Evolutionary conservation across 108 stramenopile species (phyloP).

Genomic region (Bacterosira constricta): DNA sequence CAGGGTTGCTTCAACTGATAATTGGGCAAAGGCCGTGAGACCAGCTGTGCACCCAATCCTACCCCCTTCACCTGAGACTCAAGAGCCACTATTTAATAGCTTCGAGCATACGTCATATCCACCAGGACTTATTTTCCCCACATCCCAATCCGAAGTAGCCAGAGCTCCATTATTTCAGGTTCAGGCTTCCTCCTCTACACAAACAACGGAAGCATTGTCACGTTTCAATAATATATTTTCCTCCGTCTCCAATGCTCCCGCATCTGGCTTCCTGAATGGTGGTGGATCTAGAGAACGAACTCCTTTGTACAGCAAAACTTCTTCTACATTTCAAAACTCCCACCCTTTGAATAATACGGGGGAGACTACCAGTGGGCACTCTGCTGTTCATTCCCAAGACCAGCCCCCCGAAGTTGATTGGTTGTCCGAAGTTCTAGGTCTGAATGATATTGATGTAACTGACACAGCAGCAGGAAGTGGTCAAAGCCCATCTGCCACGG

Average conservation of each 20-base stretch:
- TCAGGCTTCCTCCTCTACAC: too few relatives aligned
- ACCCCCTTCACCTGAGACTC: background rate
- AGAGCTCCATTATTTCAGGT: too few relatives aligned
- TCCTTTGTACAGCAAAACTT: too few relatives aligned
- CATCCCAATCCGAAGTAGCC: too few relatives aligned
- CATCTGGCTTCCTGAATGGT: too few relatives aligned
- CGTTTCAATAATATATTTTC: too few relatives aligned
- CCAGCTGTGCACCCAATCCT: background rate
- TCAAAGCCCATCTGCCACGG: background rate
- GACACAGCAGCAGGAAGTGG: background rate
- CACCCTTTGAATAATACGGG: background rate
- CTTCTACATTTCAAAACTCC: too few relatives aligned
- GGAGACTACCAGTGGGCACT: background rate
- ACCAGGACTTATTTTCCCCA: background rate
- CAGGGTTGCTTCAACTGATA: background rate
- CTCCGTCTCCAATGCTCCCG: too few relatives aligned
- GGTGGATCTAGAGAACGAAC: too few relatives aligned
- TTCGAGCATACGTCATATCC: background rate
- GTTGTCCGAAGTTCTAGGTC: conserved; percentile 6
- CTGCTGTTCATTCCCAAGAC: background rate
- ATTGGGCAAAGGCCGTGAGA: background rate
- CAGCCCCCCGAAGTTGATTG: conserved; percentile 1
- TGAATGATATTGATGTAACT: background rate
- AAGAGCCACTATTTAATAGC: background rate
- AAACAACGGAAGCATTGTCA: too few relatives aligned